Evolutionary conservation across 495 filamentous ascomycete genomes (phyloP), one percentile per base, ranked within the genome.

Genomic region (Hyaloscypha hepaticicola): DNA sequence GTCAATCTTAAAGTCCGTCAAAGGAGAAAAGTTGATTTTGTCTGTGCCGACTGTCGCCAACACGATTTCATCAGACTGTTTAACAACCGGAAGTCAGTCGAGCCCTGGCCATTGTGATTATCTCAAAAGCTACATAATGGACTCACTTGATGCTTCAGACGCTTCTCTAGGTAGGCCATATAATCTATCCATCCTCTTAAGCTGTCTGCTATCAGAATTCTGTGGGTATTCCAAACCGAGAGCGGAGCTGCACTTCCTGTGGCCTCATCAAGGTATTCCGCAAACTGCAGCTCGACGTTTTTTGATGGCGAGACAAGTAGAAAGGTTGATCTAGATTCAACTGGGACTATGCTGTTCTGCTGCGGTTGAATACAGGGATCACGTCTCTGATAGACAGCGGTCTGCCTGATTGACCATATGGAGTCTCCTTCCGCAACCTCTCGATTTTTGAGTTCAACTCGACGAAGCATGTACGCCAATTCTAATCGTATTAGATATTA

Each of bases 341-440:
- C 16, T 59, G 21, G 12, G 55, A n/a, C 19, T 3, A 12, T 7
- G 5, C 9, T 57, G 19, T 16, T 29, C 28, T 57, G 19, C 53
- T 57, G 6, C 3, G 14, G 8, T 14, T 45, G 11, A 45, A 16
- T 21, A 2, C 21, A 29, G 55, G 19, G 24, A 4, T 45, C 11
- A 19, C 59, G 26, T 41, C 56, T 31, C 22, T 69, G 51, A 53
- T 69, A 69, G 22, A 69, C 41, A 9, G 27, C 66, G 5, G 66
- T 69, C 48, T 69, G 66, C 4, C 66, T 50, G 22, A 69, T 65
- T 9, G 62, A 61, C 66, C 66, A 69, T 2, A 52, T 3, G n/a
- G 8, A 25, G 38, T 31, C 49, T 22, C 52, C 64, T 7, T 56
- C 45, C 8, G 9, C 4, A 6, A 28, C 21, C 14, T 66, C 26